phyloP scores from a whole-genome alignment of 2,329 filamentous ascomycete genomes.

The Fusarium globosum region DNA sequence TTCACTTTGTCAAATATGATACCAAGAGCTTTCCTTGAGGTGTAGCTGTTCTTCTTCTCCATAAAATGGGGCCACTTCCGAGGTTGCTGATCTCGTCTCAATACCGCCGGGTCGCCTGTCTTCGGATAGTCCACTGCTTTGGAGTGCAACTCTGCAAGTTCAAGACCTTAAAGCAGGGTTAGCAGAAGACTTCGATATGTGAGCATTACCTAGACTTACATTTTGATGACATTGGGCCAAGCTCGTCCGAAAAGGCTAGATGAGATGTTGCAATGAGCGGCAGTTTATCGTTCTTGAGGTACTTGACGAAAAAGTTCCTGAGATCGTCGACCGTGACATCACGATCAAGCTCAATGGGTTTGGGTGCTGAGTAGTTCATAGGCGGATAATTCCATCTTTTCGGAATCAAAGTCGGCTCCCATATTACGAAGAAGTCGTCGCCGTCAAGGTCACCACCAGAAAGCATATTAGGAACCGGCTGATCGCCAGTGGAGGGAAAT shows the following conservation, averaged over 20 bases:
- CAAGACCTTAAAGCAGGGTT: slow-evolving; percentile 60
- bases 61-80: slow-evolving; percentile 86
- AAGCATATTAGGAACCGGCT: slow-evolving; percentile 91
- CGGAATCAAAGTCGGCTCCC: slow-evolving; percentile 82
- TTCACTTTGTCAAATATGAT: slow-evolving; percentile 81
- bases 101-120: slow-evolving; percentile 80
- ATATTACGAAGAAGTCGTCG: slow-evolving; percentile 94
- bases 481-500: slow-evolving; percentile 83
- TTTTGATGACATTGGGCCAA: slow-evolving; percentile 73
- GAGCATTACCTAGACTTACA: slow-evolving; percentile 62
- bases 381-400: slow-evolving; percentile 75
- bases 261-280: slow-evolving; percentile 85
- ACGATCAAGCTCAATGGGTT: slow-evolving; percentile 65
- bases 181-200: neutral
- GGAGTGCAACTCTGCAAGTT: slow-evolving; percentile 84
- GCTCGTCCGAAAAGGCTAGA: slow-evolving; percentile 77
- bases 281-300: slow-evolving; percentile 91
- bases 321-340: slow-evolving; percentile 80
- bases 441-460: slow-evolving; percentile 96
- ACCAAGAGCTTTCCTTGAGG: slow-evolving; percentile 79
- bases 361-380: slow-evolving; percentile 78
- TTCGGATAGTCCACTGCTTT: slow-evolving; percentile 95
- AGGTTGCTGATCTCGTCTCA: slow-evolving; percentile 71
- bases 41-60: slow-evolving; percentile 75
- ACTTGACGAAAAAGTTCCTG: slow-evolving; percentile 86